Conservation (phyloP, 2,329 filamentous ascomycete genomes). For the Epichloe coenophiala region DNA sequence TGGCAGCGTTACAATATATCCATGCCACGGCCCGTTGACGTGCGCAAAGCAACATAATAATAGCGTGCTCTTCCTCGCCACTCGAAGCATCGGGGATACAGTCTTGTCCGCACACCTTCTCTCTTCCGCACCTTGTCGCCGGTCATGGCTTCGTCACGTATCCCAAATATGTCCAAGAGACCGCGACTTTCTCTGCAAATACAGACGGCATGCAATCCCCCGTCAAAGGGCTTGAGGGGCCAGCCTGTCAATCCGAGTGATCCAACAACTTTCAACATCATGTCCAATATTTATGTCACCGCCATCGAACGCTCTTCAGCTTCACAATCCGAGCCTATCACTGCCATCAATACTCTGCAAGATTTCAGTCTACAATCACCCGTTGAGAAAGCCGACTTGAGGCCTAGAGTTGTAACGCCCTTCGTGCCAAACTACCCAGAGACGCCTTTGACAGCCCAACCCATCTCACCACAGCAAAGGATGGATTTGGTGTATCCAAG, state of each 20-base stretch:
- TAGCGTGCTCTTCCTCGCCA: not conserved
- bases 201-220: conserved; percentile 27
- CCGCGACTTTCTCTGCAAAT: conserved; percentile 45
- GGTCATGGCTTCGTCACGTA: conserved; percentile 13
- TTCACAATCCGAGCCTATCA: conserved; percentile 30
- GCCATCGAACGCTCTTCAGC: conserved; percentile 47
- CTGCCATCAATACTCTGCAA: conserved; percentile 32
- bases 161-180: conserved; percentile 24
- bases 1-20: not conserved
- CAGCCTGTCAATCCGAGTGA: conserved; percentile 38
- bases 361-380: conserved; percentile 19
- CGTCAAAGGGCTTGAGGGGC: conserved; percentile 20
- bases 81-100: not conserved
- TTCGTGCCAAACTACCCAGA: conserved; percentile 34
- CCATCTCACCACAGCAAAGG: conserved; percentile 32
- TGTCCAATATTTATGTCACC: conserved; percentile 51
- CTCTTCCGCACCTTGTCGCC: not conserved
- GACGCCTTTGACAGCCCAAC: conserved; percentile 39
- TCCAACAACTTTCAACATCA: conserved; percentile 51
- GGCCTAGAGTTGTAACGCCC: conserved; percentile 27
- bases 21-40: no score
- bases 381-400: conserved; percentile 17
- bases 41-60: not conserved
- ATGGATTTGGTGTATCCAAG: conserved; percentile 37
- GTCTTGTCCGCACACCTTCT: not conserved